A percentile compares a stretch with the other conserved stretches of the same genome.
These are phyloP conservation scores for Penicillium sp. DNA, from an alignment of 2,329 filamentous ascomycete species.

Conservation along the genomic window DNA sequence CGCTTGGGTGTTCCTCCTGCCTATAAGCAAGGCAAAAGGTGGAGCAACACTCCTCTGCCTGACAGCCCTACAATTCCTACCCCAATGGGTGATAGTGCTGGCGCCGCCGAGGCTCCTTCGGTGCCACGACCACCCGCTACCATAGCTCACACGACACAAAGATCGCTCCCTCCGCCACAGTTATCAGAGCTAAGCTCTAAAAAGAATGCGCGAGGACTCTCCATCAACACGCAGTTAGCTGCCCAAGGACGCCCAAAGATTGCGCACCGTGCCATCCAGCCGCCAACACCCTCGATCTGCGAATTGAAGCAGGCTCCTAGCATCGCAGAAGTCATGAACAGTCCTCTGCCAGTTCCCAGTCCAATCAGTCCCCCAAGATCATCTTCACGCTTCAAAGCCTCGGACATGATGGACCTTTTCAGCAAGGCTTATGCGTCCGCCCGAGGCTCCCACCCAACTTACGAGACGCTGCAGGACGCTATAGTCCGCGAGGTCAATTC, in stretches of 20 bases:
- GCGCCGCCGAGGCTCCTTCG: conserved; percentile 4
- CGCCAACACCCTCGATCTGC: conserved; percentile 31
- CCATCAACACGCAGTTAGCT: conserved; percentile 40
- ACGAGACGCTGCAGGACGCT: conserved; percentile 42
- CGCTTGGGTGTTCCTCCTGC: conserved; percentile 31
- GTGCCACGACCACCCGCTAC: conserved; percentile 10
- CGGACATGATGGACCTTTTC: conserved; percentile 43
- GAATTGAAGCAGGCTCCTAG: conserved; percentile 29
- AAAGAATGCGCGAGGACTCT: conserved; percentile 40
- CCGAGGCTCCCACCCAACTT: conserved; percentile 34
- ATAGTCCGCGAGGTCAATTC: conserved; percentile 45
- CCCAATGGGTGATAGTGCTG: conserved; percentile 9
- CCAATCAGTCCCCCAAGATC: conserved; percentile 20
- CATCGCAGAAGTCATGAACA: conserved; percentile 43
- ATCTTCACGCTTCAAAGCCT: conserved; percentile 31
- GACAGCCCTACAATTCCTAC: conserved; percentile 35
- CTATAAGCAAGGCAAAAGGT: conserved; percentile 29
- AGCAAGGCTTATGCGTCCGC: conserved; percentile 36
- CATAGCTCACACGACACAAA: conserved; percentile 8
- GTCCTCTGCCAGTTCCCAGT: conserved; percentile 31
- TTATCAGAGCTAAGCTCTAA: conserved; percentile 22
- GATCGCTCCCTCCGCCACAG: conserved; percentile 11
- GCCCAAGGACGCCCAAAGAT: conserved; percentile 32
- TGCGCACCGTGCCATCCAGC: conserved; percentile 34
- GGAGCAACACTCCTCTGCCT: conserved; percentile 32